Evolutionary conservation across 176 grass and related monocot species (phyloP).

Genomic region (Eragrostis curvula): DNA sequence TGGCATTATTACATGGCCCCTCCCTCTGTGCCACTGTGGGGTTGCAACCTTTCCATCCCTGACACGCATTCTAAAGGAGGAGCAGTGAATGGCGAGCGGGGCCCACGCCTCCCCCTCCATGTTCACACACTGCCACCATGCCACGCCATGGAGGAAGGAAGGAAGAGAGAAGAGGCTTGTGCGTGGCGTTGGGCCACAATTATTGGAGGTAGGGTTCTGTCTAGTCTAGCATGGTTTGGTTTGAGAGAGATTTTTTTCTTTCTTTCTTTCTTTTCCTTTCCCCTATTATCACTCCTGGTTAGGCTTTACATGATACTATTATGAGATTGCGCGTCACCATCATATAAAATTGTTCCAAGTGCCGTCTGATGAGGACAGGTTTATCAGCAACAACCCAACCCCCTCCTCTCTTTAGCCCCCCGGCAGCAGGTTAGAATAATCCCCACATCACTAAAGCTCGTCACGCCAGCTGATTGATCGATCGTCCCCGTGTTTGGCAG

Average conservation of each 20-base stretch:
- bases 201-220: conserved; percentile 46
- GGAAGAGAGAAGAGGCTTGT: background rate
- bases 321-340: background rate
- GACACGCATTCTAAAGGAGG: conserved; percentile 43
- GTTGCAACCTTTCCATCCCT: conserved; percentile 58
- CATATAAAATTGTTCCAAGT: background rate
- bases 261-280: background rate
- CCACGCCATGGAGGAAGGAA: too few species aligned
- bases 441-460: conserved; percentile 25
- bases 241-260: background rate
- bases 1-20: background rate
- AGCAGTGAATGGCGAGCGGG: conserved; percentile 26
- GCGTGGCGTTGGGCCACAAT: conserved; percentile 42
- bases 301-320: background rate
- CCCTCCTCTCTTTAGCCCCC: background rate
- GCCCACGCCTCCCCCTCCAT: background rate
- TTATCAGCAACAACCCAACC: background rate
- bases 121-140: conserved; percentile 46
- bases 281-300: background rate
- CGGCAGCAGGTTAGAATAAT: conserved; percentile 28
- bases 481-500: conserved; percentile 33
- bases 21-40: background rate
- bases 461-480: background rate
- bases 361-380: conserved; percentile 16
- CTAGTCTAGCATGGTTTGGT: background rate